phyloP scores from a whole-genome alignment of 1,284 basidiomycete species.

The Ustilago cynodontis region DNA sequence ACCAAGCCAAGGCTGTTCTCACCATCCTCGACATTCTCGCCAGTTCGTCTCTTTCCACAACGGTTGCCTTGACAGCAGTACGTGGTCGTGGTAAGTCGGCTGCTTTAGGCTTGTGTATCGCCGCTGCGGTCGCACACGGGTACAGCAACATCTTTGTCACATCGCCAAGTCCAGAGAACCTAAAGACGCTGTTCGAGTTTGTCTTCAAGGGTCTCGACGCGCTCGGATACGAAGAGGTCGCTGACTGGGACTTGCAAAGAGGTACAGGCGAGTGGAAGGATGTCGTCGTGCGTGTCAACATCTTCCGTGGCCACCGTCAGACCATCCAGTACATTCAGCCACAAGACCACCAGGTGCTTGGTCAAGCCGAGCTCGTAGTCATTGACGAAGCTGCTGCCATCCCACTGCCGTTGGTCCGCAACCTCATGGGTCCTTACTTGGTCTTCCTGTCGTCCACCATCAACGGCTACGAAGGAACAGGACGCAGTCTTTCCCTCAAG shows the following conservation, averaged over 20 bases:
- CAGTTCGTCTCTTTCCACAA: constrained; percentile 80
- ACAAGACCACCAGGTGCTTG: constrained; percentile 94
- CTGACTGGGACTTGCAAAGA: constrained; percentile 95
- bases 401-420: constrained; percentile 91
- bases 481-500: constrained; percentile 95
- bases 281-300: constrained; percentile 93
- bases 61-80: constrained; percentile 92
- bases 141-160: constrained; percentile 99
- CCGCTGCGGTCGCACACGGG: constrained; percentile 91
- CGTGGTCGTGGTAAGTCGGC: constrained; percentile 98
- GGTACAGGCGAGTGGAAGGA: constrained; percentile 97
- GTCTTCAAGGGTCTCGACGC: constrained; percentile 96
- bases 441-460: constrained; percentile 99
- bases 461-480: constrained; percentile 99
- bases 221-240: constrained; percentile 95
- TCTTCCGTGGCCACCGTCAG: constrained; percentile 77
- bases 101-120: constrained; percentile 91
- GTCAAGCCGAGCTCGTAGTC: constrained; percentile 96
- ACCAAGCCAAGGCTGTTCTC: constrained; percentile 75
- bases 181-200: constrained; percentile 98
- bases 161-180: constrained; percentile 95
- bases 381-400: constrained; percentile 99
- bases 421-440: constrained; percentile 95
- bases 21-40: constrained; percentile 67
- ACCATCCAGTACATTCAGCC: constrained; percentile 85